A percentile compares a stretch with the other conserved stretches of the same genome.
Evolutionary conservation across 106 monocot genomes (phyloP).

Genomic region (Chionographis japonica): DNA sequence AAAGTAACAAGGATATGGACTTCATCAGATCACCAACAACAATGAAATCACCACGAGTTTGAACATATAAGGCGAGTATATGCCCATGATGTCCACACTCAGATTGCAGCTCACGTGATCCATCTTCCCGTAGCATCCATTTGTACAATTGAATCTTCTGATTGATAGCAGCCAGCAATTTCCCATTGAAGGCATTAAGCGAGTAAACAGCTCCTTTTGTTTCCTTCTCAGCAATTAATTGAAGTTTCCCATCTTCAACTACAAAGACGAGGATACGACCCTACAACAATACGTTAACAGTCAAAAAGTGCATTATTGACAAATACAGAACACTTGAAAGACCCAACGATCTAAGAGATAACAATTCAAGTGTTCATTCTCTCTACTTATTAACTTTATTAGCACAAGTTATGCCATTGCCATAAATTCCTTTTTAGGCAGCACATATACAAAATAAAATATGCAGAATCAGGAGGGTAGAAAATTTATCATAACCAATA

Average conservation of each 20-base stretch:
- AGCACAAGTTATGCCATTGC: too few species aligned
- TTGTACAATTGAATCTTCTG: constrained; percentile 97
- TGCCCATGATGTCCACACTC: constrained; percentile 98
- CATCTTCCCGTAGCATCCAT: constrained; percentile 87
- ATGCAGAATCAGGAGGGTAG: too few species aligned
- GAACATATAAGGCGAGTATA: constrained; percentile 87
- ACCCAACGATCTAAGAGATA: too few species aligned
- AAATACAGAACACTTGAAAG: too few species aligned
- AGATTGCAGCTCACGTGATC: constrained; percentile 81
- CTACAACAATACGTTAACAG: constrained; percentile 18
- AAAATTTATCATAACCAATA: too few species aligned
- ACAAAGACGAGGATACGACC: constrained; percentile 93
- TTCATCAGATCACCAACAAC: constrained; percentile 99
- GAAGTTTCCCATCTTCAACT: constrained; percentile 92
- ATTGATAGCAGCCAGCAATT: constrained; percentile 90
- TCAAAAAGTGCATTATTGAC: too few species aligned
- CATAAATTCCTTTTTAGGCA: too few species aligned
- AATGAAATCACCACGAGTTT: constrained; percentile 98
- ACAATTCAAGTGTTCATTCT: too few species aligned
- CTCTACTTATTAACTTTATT: too few species aligned
- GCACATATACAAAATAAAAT: too few species aligned
- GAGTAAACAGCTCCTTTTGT: constrained; percentile 96
- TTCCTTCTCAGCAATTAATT: constrained; percentile 92
- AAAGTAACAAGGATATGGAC: constrained; percentile 84
- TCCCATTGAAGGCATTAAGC: constrained; percentile 94